Base-by-base conservation (phyloP, 331 rosid species). In the Malus hybrid region DNA sequence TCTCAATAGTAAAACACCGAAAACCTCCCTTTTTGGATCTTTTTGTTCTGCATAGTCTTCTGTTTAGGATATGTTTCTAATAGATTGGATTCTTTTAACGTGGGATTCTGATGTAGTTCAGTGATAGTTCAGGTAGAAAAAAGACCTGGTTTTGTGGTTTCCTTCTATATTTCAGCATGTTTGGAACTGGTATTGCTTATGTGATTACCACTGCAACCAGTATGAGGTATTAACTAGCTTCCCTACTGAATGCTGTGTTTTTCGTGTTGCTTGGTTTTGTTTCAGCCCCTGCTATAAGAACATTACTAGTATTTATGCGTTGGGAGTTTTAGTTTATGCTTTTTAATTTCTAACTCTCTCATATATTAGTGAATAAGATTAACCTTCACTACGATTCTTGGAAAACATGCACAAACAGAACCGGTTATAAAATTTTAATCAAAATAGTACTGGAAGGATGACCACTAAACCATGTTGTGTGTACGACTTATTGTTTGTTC, bases 141-240 rank as follows among this genome's bases (percentile, higher is more conserved):
- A 84, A 84, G 70, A 78, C 90, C 31, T 83, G 75, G 75, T 14
- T 85, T 55, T 91, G 91, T 77, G 92, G 90, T 67, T 74, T 67
- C 31, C 83, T 87, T 78, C 88, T 85, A 42, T 81, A 73, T 78
- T 74, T 87, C 81, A 79, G 82, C 84, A 69, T 90, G 83, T 90
- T 72, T 83, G 93, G 93, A 64, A 78, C 80, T n/a, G 11, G 62
- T 82, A 56, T 70, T 72, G 98, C 96, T 16, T 90, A 93, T 80
- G 87, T 80, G n/a, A 62, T 90, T 66, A 89, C 96, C 61, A 85
- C 95, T 22, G 97, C 88, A 71, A 85, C 81, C 11, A 68, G 96
- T 84, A 60, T 86, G 72, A 77, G 89, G 96, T 93, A 88, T 54
- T 59, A 2, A 52, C 57, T 72, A 52, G 56, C 18, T 16, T 20